Conservation (phyloP, 129 eudicot genomes). For the Lactuca saligna region DNA sequence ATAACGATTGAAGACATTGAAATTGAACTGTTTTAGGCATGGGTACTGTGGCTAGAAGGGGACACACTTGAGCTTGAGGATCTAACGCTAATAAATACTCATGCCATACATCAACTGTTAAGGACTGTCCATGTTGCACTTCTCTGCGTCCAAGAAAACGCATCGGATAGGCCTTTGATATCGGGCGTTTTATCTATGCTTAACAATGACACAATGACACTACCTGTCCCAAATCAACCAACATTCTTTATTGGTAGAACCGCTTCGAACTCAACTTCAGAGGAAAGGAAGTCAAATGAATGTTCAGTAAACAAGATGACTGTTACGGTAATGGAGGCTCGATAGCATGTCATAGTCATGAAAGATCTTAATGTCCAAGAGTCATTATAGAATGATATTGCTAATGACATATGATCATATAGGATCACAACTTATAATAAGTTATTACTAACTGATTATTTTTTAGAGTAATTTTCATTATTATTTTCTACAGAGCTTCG, state of each 20-base stretch:
- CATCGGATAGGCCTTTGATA: constrained; percentile 39
- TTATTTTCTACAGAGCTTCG: too few relatives aligned
- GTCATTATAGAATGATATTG: too few relatives aligned
- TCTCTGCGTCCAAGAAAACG: constrained; percentile 45
- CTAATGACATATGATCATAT: too few relatives aligned
- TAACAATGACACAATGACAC: constrained; percentile 23
- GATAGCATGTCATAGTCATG: neutral
- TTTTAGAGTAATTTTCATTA: too few relatives aligned
- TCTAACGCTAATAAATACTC: constrained; percentile 18
- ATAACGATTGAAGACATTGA: neutral
- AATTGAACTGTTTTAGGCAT: constrained; percentile 37
- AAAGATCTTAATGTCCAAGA: too few relatives aligned
- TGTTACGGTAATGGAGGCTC: constrained; percentile 21
- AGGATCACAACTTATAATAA: too few relatives aligned
- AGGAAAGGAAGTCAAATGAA: constrained; percentile 16
- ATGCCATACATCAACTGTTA: constrained; percentile 14
- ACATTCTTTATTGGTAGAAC: constrained; percentile 23
- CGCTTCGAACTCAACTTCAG: constrained; percentile 11
- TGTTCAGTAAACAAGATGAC: constrained; percentile 20
- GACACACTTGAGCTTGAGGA: constrained; percentile 31
- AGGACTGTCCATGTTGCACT: constrained; percentile 43
- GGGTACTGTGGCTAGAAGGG: constrained; percentile 50
- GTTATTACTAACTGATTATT: too few relatives aligned
- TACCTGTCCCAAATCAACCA: constrained; percentile 31
- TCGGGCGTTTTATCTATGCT: constrained; percentile 41